Percentiles rank a stretch among this genome's conserved stretches.
These are phyloP conservation scores for Canariomyces notabilis DNA, from an alignment of 2,329 filamentous ascomycete species.

Conservation along the genomic window DNA sequence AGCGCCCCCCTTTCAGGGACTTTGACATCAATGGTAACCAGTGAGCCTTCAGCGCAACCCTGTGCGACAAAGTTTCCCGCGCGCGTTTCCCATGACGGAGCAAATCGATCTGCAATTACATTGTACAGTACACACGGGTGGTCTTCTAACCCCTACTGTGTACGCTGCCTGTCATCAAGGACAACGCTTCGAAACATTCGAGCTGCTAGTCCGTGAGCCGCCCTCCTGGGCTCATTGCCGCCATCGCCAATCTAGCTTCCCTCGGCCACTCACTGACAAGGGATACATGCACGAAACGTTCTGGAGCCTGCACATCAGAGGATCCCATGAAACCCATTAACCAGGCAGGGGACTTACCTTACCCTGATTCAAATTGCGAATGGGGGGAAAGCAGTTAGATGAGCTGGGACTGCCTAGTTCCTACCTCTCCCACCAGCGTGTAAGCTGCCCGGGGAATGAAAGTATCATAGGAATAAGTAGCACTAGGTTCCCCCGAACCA, in stretches of 20 bases:
- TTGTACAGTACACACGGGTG: too few species aligned
- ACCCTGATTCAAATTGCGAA: not conserved
- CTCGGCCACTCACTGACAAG: not conserved
- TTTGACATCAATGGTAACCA: not conserved
- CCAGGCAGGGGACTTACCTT: conserved; percentile 1
- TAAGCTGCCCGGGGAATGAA: conserved; percentile 4
- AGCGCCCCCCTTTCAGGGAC: not conserved
- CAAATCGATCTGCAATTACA: too few species aligned
- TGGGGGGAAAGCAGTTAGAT: not conserved
- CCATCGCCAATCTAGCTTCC: not conserved
- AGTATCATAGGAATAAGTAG: conserved; percentile 20
- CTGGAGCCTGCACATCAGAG: conserved; percentile 8
- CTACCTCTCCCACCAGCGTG: conserved; percentile 7
- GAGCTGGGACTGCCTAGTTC: too few species aligned
- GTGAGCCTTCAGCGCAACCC: conserved; percentile 2
- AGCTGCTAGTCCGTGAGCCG: conserved; percentile 9
- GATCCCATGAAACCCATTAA: conserved; percentile 14
- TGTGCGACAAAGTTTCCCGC: not conserved
- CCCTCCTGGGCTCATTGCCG: not conserved
- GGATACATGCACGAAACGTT: conserved; percentile 11
- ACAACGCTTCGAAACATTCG: not conserved
- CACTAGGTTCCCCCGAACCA: not conserved
- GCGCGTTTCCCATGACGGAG: conserved; percentile 6
- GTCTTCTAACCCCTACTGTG: too few species aligned
- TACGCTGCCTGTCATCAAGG: conserved; percentile 1